Evolutionary conservation across 192 early-diverging fungal genomes (phyloP), one percentile per base, ranked within the genome.

Genomic region (Linnemannia zychae): DNA sequence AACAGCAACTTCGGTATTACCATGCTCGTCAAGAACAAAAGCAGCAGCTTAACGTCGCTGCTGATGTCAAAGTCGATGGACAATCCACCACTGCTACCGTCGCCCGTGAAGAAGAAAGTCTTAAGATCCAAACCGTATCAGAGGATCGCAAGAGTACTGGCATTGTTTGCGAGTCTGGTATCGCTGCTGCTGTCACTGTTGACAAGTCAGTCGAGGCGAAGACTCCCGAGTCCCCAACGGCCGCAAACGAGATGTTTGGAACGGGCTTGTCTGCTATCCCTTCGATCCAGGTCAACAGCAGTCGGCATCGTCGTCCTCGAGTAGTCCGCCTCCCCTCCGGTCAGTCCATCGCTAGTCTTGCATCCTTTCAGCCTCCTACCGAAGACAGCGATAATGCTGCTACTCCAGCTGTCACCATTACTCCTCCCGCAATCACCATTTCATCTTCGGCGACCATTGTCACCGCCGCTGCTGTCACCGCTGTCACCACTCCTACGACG

Each of bases 1-100:
- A 85, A 28, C 83, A 85, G 36, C 83, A 85, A 24, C 20, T 79
- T 17, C 77, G 83, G 13, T 79, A 79, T 40, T 49, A 79, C 49
- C 72, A 48, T n/a, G 74, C 65, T 31, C 68, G 74, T 3, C 69
- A 67, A 37, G 7, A 28, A 7, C 53, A 16, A 52, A 37, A 72
- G 13, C 57, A 72, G 31, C n/a, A n/a, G 67, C 38, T 22, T n/a
- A 16, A 48, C 2, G 15, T 24, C 13, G 40, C 5, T 22, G 22
- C 20, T 40, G 67, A 34, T 40, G 33, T 40, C 33, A 36, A 20
- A 2, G 17, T 24, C 7, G 20, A 0, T 20, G 20, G 2, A 7
- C 57, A 60, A 28, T 28, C 37, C 16, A 34, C 37, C 7, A 38
- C 15, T 7, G 1, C 20, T 20, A 40, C 67, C 9, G 40, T 44